Evolutionary conservation across 345 rosid genomes (phyloP).

Genomic region (Gynandropsis gynandra): DNA sequence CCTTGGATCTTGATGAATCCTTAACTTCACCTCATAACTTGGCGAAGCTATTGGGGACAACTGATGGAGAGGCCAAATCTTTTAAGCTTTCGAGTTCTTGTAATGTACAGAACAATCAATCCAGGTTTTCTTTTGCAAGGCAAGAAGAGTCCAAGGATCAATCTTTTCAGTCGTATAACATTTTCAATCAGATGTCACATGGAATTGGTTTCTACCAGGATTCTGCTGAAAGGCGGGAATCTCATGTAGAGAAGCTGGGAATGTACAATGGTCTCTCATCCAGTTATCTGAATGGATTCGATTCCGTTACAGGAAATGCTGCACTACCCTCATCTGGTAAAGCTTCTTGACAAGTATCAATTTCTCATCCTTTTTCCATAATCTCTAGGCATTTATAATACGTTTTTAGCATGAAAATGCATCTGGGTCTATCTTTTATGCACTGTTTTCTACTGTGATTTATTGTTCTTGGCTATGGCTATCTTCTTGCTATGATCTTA

Average conservation of each 20-base stretch:
- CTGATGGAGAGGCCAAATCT: conserved; percentile 45
- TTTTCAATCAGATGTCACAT: conserved; percentile 32
- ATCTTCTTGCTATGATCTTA: neutral
- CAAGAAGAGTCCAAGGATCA: conserved; percentile 54
- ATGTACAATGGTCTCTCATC: conserved; percentile 43
- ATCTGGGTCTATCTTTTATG: no score
- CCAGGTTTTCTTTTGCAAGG: conserved; percentile 91
- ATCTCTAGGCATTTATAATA: neutral
- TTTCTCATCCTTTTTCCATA: conserved; percentile 12
- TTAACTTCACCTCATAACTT: conserved; percentile 64
- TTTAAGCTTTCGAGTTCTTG: conserved; percentile 38
- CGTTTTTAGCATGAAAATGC: no score
- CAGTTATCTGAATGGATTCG: conserved; percentile 40
- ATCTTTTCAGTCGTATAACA: conserved; percentile 32
- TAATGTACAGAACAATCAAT: conserved; percentile 58
- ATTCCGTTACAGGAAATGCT: conserved; percentile 30
- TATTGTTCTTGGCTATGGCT: neutral
- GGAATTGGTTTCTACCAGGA: conserved; percentile 32
- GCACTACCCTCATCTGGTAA: conserved; percentile 41
- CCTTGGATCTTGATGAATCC: conserved; percentile 68
- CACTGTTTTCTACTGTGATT: neutral
- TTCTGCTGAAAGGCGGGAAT: conserved; percentile 35
- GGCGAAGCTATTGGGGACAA: conserved; percentile 43
- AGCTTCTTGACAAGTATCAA: conserved; percentile 47
- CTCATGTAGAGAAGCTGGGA: conserved; percentile 38